Conservation (phyloP, 768 basidiomycete species). For the Auricularia cornea region DNA sequence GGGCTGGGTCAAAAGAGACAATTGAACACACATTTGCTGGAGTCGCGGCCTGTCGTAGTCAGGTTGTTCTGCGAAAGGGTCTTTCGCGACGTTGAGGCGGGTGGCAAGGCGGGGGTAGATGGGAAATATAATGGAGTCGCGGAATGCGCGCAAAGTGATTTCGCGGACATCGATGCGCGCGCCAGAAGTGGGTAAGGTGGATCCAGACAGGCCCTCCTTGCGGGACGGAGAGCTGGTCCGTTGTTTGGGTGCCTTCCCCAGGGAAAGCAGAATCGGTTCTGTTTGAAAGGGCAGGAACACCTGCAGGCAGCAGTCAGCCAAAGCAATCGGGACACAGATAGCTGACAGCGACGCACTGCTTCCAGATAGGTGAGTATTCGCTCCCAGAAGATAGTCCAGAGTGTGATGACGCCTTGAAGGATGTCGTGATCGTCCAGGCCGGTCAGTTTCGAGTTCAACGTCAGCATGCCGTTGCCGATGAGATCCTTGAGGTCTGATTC, state of each 20-base stretch:
- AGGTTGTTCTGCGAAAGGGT: slow-evolving; percentile 44
- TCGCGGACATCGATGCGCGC: slow-evolving; percentile 61
- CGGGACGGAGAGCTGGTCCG: slow-evolving; percentile 43
- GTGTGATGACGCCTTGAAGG: slow-evolving; percentile 67
- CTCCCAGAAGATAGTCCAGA: slow-evolving; percentile 93
- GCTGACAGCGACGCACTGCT: slow-evolving; percentile 49
- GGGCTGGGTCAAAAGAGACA: slow-evolving; percentile 17
- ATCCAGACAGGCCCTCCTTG: slow-evolving; percentile 36
- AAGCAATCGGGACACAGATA: slow-evolving; percentile 14
- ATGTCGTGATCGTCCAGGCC: slow-evolving; percentile 74
- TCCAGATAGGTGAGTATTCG: slow-evolving; percentile 81
- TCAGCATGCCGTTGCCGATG: slow-evolving; percentile 84
- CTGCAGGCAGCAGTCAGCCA: slow-evolving; percentile 34
- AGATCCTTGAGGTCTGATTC: slow-evolving; percentile 76
- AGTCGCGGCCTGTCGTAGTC: slow-evolving; percentile 59
- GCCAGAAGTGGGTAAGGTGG: slow-evolving; percentile 27
- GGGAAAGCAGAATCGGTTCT: slow-evolving; percentile 54
- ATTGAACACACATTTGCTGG: slow-evolving; percentile 60
- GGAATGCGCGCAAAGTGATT: slow-evolving; percentile 70
- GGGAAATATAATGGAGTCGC: slow-evolving; percentile 70
- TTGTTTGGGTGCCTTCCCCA: slow-evolving; percentile 53
- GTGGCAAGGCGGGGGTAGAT: slow-evolving; percentile 46
- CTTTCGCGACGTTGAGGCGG: slow-evolving; percentile 46
- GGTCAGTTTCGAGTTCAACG: slow-evolving; percentile 74
- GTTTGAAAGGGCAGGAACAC: slow-evolving; percentile 55